phyloP scores from a whole-genome alignment of 441 rosid species.

The Adansonia rubrostipa region DNA sequence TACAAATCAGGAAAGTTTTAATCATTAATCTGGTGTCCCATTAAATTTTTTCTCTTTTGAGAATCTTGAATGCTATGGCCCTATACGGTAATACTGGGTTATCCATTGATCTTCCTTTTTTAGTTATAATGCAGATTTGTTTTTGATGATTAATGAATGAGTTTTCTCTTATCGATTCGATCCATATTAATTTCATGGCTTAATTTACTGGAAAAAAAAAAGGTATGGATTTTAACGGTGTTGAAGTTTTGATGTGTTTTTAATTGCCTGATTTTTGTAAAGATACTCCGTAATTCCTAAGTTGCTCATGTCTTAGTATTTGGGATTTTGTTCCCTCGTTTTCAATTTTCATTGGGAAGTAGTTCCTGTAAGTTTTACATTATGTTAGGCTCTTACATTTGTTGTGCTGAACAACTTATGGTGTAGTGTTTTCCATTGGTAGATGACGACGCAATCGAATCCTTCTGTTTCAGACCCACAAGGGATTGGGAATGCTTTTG shows the following conservation, averaged over 20 bases:
- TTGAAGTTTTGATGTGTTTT: neutral
- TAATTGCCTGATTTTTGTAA: neutral
- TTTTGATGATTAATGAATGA: neutral
- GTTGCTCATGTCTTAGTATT: neutral
- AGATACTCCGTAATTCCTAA: neutral
- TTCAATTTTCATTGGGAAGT: neutral
- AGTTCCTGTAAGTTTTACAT: neutral
- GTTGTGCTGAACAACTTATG: neutral
- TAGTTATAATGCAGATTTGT: neutral
- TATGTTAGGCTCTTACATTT: neutral
- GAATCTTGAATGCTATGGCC: neutral
- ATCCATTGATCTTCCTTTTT: neutral
- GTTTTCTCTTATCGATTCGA: neutral
- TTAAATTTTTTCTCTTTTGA: neutral
- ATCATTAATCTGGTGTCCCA: neutral
- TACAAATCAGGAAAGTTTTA: neutral
- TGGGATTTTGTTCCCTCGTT: neutral
- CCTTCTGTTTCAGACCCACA: conserved; percentile 36
- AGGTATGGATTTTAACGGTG: neutral
- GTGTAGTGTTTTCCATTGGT: neutral
- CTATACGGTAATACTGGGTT: neutral
- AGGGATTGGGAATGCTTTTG: conserved; percentile 54
- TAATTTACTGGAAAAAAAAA: neutral
- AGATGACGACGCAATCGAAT: neutral
- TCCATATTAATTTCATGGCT: neutral